Evolutionary conservation across 345 rosid species (phyloP).

Genomic region (Syzygium grande): DNA sequence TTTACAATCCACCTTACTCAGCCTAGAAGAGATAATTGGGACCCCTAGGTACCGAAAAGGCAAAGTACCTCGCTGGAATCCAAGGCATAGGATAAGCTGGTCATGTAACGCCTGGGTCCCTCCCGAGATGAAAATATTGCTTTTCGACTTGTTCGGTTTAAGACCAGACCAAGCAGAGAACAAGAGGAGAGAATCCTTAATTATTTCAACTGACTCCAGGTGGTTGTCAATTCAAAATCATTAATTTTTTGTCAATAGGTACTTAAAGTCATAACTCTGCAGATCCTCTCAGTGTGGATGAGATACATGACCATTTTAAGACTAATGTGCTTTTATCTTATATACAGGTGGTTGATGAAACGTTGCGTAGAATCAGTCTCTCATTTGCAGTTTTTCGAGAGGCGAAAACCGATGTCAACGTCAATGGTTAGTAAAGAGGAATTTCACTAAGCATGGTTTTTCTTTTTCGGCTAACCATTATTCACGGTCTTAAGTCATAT

Average conservation of each 20-base stretch:
- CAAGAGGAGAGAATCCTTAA: no score
- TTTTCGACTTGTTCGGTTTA: no score
- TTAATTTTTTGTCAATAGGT: not conserved
- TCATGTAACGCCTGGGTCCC: no score
- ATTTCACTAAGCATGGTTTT: not conserved
- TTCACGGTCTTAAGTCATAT: not conserved
- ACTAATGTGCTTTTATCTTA: not conserved
- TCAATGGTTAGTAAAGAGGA: constrained; percentile 6
- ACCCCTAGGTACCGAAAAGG: no score
- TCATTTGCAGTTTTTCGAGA: constrained; percentile 11
- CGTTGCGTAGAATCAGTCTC: constrained; percentile 10
- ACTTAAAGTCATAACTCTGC: not conserved
- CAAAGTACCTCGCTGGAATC: no score
- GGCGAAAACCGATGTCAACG: constrained; percentile 14
- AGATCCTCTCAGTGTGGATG: not conserved
- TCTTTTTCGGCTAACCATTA: not conserved
- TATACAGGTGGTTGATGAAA: constrained; percentile 17
- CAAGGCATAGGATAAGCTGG: no score
- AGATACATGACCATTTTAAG: not conserved
- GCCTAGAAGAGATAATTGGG: no score
- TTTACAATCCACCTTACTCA: no score
- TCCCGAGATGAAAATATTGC: no score
- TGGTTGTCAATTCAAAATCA: not conserved
- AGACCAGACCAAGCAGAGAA: no score
- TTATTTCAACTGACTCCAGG: no score